phyloP scores from a whole-genome alignment of 2,329 filamentous ascomycete genomes.

The Colletotrichum chrysophilum region DNA sequence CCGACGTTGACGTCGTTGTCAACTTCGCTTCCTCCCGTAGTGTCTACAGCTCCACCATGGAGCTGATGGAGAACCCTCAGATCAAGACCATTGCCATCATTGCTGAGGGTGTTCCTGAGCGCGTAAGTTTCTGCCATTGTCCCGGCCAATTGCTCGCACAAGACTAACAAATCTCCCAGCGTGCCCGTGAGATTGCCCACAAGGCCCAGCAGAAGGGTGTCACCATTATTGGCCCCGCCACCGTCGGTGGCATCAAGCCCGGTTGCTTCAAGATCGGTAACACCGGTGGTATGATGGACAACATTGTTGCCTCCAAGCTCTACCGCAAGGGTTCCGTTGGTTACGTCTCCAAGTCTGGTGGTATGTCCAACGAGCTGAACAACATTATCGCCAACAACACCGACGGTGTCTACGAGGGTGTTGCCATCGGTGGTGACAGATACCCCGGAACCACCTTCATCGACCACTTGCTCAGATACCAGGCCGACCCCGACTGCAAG shows the following conservation, averaged over 20 bases:
- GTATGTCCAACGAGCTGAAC: constrained; percentile 99
- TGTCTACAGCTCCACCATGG: constrained; percentile 98
- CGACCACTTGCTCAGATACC: constrained; percentile 95
- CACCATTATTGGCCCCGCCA: constrained; percentile 98
- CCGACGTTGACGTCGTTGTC: constrained; percentile 95
- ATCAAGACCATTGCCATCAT: constrained; percentile 99
- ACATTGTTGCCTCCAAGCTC: constrained; percentile 99
- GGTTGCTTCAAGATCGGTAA: constrained; percentile 99
- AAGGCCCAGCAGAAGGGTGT: constrained; percentile 98
- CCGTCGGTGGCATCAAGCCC: constrained; percentile 98
- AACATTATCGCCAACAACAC: constrained; percentile 98
- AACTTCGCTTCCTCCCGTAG: constrained; percentile 99
- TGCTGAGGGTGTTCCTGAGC: constrained; percentile 97
- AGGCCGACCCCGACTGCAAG: constrained; percentile 97
- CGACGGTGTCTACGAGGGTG: constrained; percentile 98
- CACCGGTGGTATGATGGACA: constrained; percentile 99
- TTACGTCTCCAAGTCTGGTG: constrained; percentile 99
- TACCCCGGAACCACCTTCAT: constrained; percentile 99
- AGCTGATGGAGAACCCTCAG: constrained; percentile 96
- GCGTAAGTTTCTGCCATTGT: constrained; percentile 63
- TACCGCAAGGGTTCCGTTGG: constrained; percentile 99
- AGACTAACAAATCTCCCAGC: constrained; percentile 52
- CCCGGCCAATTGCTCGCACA: neutral
- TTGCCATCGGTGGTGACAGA: constrained; percentile 98
- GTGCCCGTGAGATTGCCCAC: constrained; percentile 96